These are phyloP conservation scores for Alternaria consortialis DNA, from an alignment of 2,329 filamentous ascomycete species.

Conservation along the genomic window DNA sequence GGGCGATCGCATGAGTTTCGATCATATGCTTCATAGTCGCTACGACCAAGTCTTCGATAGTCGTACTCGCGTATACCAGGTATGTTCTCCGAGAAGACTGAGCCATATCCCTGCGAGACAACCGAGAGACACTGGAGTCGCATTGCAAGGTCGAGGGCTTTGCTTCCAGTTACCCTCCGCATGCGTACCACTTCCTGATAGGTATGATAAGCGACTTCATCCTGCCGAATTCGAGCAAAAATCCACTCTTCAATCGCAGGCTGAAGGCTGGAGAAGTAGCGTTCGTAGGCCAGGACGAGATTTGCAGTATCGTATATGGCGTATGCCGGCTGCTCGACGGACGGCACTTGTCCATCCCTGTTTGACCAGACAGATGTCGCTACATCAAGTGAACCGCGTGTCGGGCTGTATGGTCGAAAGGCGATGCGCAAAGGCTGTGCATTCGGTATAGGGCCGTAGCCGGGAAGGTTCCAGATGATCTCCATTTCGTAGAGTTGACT, in stretches of 20 bases:
- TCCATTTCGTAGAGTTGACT: conserved; percentile 42
- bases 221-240: conserved; percentile 37
- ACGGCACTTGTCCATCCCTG: conserved; percentile 37
- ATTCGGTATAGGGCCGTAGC: conserved; percentile 41
- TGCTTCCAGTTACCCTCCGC: conserved; percentile 30
- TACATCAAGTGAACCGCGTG: conserved; percentile 39
- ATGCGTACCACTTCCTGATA: conserved; percentile 46
- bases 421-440: conserved; percentile 36
- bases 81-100: conserved; percentile 42
- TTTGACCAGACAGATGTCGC: conserved; percentile 44
- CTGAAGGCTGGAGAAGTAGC: conserved; percentile 40
- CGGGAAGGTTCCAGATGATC: conserved; percentile 48
- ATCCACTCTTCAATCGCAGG: conserved; percentile 46
- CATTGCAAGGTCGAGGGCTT: conserved; percentile 43
- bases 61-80: conserved; percentile 46
- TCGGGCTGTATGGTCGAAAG: conserved; percentile 40
- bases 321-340: conserved; percentile 45
- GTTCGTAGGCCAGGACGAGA: conserved; percentile 38
- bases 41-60: conserved; percentile 40
- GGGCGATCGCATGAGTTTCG: conserved; percentile 44
- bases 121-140: conserved; percentile 47
- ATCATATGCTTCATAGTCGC: conserved; percentile 49
- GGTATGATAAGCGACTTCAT: conserved; percentile 42
- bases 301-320: conserved; percentile 46
- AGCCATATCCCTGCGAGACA: conserved; percentile 51